Evolutionary conservation across 2,329 filamentous ascomycete genomes (phyloP).

Genomic region (Seiridium unicorne): DNA sequence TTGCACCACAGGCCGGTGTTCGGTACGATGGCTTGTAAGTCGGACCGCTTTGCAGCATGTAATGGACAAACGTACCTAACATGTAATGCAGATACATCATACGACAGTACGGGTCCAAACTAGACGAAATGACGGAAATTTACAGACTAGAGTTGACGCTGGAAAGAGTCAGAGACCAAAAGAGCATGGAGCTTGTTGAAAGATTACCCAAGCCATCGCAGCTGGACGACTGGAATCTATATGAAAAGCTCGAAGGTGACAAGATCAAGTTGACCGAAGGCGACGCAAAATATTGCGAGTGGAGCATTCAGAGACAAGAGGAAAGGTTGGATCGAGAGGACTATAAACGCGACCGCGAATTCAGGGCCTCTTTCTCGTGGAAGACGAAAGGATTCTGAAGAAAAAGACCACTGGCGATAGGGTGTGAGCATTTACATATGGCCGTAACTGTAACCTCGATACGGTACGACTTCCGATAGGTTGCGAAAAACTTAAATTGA

Average conservation of each 20-base stretch:
- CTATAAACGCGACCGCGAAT: constrained; percentile 15
- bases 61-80: not conserved
- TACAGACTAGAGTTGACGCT: constrained; percentile 46
- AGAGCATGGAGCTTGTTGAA: constrained; percentile 38
- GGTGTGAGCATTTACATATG: too few species aligned
- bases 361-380: constrained; percentile 16
- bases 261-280: constrained; percentile 37
- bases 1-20: constrained; percentile 50
- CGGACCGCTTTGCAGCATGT: not conserved
- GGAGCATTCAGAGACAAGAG: constrained; percentile 31
- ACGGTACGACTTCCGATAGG: too few species aligned
- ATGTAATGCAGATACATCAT: constrained; percentile 44
- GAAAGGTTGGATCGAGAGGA: constrained; percentile 23
- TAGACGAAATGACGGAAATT: constrained; percentile 35
- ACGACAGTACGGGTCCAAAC: constrained; percentile 43
- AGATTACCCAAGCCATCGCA: constrained; percentile 52
- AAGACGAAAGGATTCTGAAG: not conserved
- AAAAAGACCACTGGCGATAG: not conserved
- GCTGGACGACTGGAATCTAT: constrained; percentile 54
- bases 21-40: constrained; percentile 58
- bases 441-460: too few species aligned
- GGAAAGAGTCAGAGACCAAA: constrained; percentile 41
- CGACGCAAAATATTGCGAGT: constrained; percentile 37
- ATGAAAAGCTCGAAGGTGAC: constrained; percentile 44
- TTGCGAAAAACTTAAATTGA: too few species aligned